Evolutionary conservation across 352 stramenopile genomes (phyloP).

Genomic region (Phytophthora sojae): DNA sequence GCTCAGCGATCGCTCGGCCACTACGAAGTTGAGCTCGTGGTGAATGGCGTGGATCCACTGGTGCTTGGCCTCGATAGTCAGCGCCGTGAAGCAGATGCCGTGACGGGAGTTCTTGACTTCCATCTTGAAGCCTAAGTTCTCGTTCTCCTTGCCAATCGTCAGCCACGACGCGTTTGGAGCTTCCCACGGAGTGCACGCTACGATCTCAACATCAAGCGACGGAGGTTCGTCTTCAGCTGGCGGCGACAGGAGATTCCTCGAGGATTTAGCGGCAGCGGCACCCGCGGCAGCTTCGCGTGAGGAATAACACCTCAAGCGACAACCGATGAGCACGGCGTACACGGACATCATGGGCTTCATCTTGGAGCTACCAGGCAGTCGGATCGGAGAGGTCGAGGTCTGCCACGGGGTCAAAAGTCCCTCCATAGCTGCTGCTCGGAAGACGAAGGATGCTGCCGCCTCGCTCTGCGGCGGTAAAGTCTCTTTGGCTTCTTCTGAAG

Average conservation of each 20-base stretch:
- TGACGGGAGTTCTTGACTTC: constrained; percentile 32
- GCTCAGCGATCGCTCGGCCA: constrained; percentile 67
- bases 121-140: constrained; percentile 52
- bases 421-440: constrained; percentile 56
- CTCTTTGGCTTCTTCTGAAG: constrained; percentile 1
- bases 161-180: constrained; percentile 29
- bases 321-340: constrained; percentile 53
- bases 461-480: neutral
- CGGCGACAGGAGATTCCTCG: constrained; percentile 6
- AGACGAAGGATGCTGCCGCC: constrained; percentile 21
- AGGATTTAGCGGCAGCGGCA: neutral
- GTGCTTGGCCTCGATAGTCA: constrained; percentile 42
- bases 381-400: constrained; percentile 26
- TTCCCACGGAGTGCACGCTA: constrained; percentile 56
- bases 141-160: constrained; percentile 30
- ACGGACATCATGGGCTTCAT: constrained; percentile 27
- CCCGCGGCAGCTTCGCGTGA: constrained; percentile 29
- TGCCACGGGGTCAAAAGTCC: constrained; percentile 57
- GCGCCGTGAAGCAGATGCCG: constrained; percentile 49
- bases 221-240: constrained; percentile 14
- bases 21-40: constrained; percentile 65
- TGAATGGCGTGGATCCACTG: constrained; percentile 66
- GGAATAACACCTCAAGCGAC: constrained; percentile 38
- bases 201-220: constrained; percentile 50
- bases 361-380: constrained; percentile 30